Evolutionary conservation across 257 asterid genomes (phyloP).

Genomic region (Haberlea rhodopensis): DNA sequence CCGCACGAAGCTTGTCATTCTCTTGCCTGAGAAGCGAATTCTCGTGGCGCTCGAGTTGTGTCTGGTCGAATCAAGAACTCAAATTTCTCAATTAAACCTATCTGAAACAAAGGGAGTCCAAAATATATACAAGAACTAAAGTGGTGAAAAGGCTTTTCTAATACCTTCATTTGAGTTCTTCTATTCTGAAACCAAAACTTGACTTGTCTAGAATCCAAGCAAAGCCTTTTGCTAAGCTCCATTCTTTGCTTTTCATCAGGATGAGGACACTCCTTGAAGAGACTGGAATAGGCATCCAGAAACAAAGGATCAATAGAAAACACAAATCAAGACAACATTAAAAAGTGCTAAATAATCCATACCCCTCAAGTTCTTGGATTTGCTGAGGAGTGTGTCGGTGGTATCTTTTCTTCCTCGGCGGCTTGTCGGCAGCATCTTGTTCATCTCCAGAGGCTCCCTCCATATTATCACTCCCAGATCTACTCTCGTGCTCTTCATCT

Average conservation of each 20-base stretch:
- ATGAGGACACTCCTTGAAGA: conserved; percentile 97
- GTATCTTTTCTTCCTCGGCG: conserved; percentile 82
- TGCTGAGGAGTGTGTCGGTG: conserved; percentile 99
- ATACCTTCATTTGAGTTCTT: conserved; percentile 95
- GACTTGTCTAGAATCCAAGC: conserved; percentile 78
- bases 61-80: conserved; percentile 35
- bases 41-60: conserved; percentile 58
- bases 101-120: neutral
- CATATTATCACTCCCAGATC: conserved; percentile 96
- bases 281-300: conserved; percentile 32
- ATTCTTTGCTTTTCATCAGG: conserved; percentile 93
- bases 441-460: conserved; percentile 92
- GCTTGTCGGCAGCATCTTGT: conserved; percentile 71
- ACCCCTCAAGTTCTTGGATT: conserved; percentile 96
- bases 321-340: neutral
- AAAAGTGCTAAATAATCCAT: conserved; percentile 10
- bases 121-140: neutral
- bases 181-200: conserved; percentile 96
- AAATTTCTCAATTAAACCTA: conserved; percentile 2
- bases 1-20: conserved; percentile 52
- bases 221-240: conserved; percentile 85
- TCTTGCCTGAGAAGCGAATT: conserved; percentile 53
- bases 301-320: conserved; percentile 2
- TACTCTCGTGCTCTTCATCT: conserved; percentile 88
- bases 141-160: neutral